Evolutionary conservation across 768 basidiomycete genomes (phyloP), one percentile per base, ranked within the genome.

Genomic region (Suillus ampliporus): DNA sequence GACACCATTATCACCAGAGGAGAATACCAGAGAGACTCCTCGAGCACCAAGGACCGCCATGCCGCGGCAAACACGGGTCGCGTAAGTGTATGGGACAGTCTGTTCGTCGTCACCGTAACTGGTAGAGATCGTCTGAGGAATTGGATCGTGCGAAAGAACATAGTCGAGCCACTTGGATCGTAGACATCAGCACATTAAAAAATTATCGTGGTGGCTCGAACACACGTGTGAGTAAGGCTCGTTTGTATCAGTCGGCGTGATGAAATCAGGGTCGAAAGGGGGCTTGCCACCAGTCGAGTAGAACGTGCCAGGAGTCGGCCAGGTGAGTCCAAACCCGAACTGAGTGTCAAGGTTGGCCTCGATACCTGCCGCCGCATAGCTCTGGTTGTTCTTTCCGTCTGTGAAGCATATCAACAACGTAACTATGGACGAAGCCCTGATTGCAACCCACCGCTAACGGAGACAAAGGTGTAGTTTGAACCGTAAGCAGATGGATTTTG

Each of bases 51-150:
- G 83, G 64, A 85, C 80, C n/a, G 88, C 89, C 58, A 92, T 86
- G 10, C 77, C 80, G 5, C 67, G 61, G 70, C 91, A 92, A 26
- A 83, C 82, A 52, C 88, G 84, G n/a, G 38, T 65, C 11, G 89
- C 88, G 66, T 82, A 89, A 60, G 72, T 77, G 57, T 71, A 58
- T n/a, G 90, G 88, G 26, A 91, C 87, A 86, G 89, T 86, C 70
- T 89, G 89, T 61, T 92, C 91, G 62, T 85, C 82, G 52, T 92
- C 90, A 4, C 82, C 88, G 69, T 92, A 92, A 65, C 87, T 89
- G 0, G 88, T 91, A 0, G 89, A 89, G 44, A 92, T 89, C 6
- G 84, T 78, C 64, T 84, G 81, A 15, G 89, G 88, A 2, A 82
- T 72, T 43, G 77, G 69, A 11, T 74, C 57, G n/a, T 84, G 81